Base-by-base conservation (phyloP, 1,284 basidiomycete species). In the Sanghuangporus baumii region DNA sequence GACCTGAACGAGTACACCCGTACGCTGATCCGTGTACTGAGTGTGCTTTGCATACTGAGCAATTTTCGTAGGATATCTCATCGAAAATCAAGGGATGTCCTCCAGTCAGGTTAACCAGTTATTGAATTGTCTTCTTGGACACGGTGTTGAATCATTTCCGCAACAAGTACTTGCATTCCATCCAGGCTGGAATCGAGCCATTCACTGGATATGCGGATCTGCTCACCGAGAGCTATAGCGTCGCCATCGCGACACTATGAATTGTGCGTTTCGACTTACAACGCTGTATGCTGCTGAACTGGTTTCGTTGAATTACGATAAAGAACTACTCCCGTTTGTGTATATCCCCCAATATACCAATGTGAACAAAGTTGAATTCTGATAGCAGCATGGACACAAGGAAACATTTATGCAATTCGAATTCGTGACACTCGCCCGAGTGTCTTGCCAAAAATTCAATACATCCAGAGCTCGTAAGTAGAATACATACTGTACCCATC, bases 1-100 rank as follows among this genome's bases (percentile, higher is more conserved):
- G 82, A 85, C 66, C 71, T 86, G 69, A 81, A 80, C 52, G 77
- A 73, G 41, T 85, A 85, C 73, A 84, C 85, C 73, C 68, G 84
- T 84, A 63, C 63, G 77, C 69, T 20, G 55, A 23, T 37, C 3
- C n/a, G 14, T 43, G 41, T 43, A 7, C n/a, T n/a, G 41, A 14
- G n/a, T 14, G n/a, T n/a, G n/a, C 3, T 43, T 43, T 43, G 41
- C 2, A 43, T 43, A n/a, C 41, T 43, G 41, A 43, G n/a, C 11
- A 60, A 2, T 51, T 16, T 9, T 43, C 47, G 1, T 62, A 81
- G 80, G 71, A 23, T 81, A 79, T 64, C 64, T 81, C 37, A 69
- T 77, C 36, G 60, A 64, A 2, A 72, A 76, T 20, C 72, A 81
- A 62, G 78, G 79, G 41, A 77, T 81, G 50, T 61, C 78, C 2